These are phyloP conservation scores for Aureobasidium sp. DNA, from an alignment of 2,329 filamentous ascomycete species.

Conservation along the genomic window DNA sequence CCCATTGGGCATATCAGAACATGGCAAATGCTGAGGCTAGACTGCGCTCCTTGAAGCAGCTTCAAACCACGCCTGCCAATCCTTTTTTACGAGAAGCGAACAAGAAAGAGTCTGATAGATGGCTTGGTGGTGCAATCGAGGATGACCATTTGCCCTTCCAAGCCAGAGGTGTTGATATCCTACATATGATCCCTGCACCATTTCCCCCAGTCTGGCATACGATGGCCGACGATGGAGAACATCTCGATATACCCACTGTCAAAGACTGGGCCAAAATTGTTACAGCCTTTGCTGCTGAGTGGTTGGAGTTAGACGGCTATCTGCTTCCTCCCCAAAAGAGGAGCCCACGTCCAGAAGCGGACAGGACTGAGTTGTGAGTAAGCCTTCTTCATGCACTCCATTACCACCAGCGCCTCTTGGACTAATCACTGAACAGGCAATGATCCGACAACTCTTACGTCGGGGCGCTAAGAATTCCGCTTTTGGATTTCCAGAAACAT, in stretches of 20 bases:
- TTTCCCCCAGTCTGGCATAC: conserved; percentile 87
- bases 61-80: conserved; percentile 56
- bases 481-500: background rate
- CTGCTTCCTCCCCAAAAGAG: conserved; percentile 26
- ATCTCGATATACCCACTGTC: conserved; percentile 72
- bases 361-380: conserved; percentile 18
- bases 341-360: background rate
- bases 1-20: conserved; percentile 84
- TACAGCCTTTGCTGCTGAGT: conserved; percentile 80
- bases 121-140: conserved; percentile 44
- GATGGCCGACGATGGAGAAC: conserved; percentile 72
- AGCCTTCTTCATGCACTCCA: conserved; percentile 5
- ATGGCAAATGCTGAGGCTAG: conserved; percentile 69
- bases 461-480: background rate
- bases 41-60: conserved; percentile 58
- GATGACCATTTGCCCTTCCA: conserved; percentile 95
- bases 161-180: conserved; percentile 71
- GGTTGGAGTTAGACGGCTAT: conserved; percentile 72
- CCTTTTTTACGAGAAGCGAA: conserved; percentile 61
- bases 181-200: conserved; percentile 80
- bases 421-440: conserved; percentile 13
- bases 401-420: background rate
- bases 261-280: conserved; percentile 84
- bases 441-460: background rate
- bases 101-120: conserved; percentile 47